Conservation (phyloP, 2,329 filamentous ascomycete genomes). For the Pestalotiopsis sp. region DNA sequence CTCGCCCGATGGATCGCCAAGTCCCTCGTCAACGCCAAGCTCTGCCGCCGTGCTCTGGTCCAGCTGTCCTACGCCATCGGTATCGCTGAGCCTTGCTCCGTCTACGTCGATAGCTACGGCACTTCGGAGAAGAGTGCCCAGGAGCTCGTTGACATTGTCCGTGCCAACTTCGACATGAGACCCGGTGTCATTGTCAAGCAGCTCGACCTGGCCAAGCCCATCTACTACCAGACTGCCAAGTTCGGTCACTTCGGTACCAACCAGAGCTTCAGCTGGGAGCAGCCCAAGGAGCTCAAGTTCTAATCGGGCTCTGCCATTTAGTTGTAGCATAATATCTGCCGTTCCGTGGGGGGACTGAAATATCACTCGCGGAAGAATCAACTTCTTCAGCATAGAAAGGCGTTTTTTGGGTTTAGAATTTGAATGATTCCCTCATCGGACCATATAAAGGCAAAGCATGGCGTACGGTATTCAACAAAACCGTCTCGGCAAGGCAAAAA, state of each 20-base stretch:
- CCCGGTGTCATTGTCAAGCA: constrained; percentile 99
- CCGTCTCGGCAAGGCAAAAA: constrained; percentile 19
- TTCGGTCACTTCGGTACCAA: constrained; percentile 98
- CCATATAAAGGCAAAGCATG: constrained; percentile 38
- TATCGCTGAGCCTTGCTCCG: constrained; percentile 95
- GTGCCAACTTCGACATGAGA: constrained; percentile 94
- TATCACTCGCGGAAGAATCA: constrained; percentile 36
- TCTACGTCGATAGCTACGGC: constrained; percentile 98
- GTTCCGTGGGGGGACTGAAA: constrained; percentile 9
- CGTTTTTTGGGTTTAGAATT: constrained; percentile 35
- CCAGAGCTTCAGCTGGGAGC: constrained; percentile 97
- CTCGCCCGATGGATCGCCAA: constrained; percentile 98
- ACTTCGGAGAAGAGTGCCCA: constrained; percentile 88
- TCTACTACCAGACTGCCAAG: constrained; percentile 98
- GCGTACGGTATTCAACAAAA: constrained; percentile 42
- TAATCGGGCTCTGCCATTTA: constrained; percentile 54
- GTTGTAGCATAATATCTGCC: constrained; percentile 18
- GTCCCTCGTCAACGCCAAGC: constrained; percentile 86
- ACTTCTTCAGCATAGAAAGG: constrained; percentile 43
- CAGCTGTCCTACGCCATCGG: constrained; percentile 99
- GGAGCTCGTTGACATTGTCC: constrained; percentile 93
- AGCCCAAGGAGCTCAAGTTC: constrained; percentile 92
- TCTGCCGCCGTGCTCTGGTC: constrained; percentile 90
- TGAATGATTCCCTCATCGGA: constrained; percentile 39
- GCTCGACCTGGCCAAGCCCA: constrained; percentile 91